These are phyloP conservation scores for Alternaria longipes DNA, from an alignment of 2,329 filamentous ascomycete genomes.

Conservation along the genomic window DNA sequence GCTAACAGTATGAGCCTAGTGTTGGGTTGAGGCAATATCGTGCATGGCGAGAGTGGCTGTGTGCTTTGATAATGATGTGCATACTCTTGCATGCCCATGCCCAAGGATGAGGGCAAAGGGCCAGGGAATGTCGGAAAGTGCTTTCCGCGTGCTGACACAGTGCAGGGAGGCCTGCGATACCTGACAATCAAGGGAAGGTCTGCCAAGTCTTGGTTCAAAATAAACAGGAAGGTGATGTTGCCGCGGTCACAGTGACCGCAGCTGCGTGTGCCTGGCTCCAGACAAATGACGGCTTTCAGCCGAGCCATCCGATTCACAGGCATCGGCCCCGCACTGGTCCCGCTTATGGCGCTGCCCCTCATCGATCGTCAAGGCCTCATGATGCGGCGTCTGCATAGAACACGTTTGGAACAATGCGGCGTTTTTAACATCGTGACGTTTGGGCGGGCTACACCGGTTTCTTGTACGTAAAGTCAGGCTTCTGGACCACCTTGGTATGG, in stretches of 20 bases:
- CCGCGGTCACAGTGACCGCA: constrained; percentile 20
- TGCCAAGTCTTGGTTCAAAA: constrained; percentile 21
- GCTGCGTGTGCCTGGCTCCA: constrained; percentile 4
- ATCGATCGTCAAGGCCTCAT: constrained; percentile 41
- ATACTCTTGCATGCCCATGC: constrained; percentile 10
- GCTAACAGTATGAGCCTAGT: constrained; percentile 7
- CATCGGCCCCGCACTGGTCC: constrained; percentile 29
- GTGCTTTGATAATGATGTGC: constrained; percentile 11
- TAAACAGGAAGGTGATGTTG: constrained; percentile 33
- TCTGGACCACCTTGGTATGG: constrained; percentile 20
- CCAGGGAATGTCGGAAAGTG: constrained; percentile 8
- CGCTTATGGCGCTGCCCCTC: constrained; percentile 25
- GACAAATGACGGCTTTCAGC: constrained; percentile 23
- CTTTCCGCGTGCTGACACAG: constrained; percentile 15
- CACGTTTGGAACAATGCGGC: constrained; percentile 23
- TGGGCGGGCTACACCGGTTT: constrained; percentile 13
- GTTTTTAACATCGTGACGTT: constrained; percentile 41
- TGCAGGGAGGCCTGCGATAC: constrained; percentile 3
- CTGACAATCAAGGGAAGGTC: neutral
- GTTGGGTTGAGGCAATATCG: constrained; percentile 7
- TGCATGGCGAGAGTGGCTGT: constrained; percentile 11
- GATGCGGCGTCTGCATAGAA: constrained; percentile 31
- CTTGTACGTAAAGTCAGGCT: constrained; percentile 36
- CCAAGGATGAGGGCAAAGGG: neutral
- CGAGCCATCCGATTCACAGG: constrained; percentile 31